phyloP scores from a whole-genome alignment of 2,329 filamentous ascomycete species.

The Sporothrix dimorphospora region DNA sequence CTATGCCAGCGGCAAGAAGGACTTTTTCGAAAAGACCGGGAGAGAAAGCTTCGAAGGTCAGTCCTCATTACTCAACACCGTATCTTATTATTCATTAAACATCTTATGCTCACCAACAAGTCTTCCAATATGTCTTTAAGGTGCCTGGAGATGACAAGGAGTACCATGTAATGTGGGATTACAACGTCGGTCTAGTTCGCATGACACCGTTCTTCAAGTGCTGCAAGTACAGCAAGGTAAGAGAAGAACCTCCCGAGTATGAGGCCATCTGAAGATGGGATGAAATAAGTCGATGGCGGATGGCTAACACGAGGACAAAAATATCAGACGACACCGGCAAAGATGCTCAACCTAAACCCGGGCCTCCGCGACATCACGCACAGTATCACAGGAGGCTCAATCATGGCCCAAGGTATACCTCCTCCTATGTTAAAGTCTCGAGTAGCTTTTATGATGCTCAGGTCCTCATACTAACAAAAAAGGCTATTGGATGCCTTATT shows the following conservation, averaged over 20 bases:
- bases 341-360: slow-evolving; percentile 75
- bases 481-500: slow-evolving; percentile 97
- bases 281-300: neutral
- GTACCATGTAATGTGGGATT: slow-evolving; percentile 93
- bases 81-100: neutral
- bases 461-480: neutral
- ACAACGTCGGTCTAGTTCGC: slow-evolving; percentile 88
- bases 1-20: slow-evolving; percentile 93
- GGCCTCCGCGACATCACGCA: slow-evolving; percentile 88
- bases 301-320: slow-evolving; percentile 17
- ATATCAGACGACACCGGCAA: slow-evolving; percentile 79
- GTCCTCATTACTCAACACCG: slow-evolving; percentile 28
- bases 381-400: slow-evolving; percentile 90
- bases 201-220: slow-evolving; percentile 96
- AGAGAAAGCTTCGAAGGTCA: slow-evolving; percentile 86
- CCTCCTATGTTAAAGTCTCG: neutral
- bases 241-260: slow-evolving; percentile 32
- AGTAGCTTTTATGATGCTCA: neutral
- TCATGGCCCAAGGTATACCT: slow-evolving; percentile 81
- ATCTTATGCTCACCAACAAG: slow-evolving; percentile 47
- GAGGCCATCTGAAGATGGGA: neutral
- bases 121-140: slow-evolving; percentile 82
- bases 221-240: slow-evolving; percentile 82
- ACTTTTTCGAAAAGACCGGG: slow-evolving; percentile 83
- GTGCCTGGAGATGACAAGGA: slow-evolving; percentile 64